Percentiles rank a stretch among this genome's conserved stretches.
Conservation (phyloP, 2,329 filamentous ascomycete genomes). For the Mariannaea sp. region DNA sequence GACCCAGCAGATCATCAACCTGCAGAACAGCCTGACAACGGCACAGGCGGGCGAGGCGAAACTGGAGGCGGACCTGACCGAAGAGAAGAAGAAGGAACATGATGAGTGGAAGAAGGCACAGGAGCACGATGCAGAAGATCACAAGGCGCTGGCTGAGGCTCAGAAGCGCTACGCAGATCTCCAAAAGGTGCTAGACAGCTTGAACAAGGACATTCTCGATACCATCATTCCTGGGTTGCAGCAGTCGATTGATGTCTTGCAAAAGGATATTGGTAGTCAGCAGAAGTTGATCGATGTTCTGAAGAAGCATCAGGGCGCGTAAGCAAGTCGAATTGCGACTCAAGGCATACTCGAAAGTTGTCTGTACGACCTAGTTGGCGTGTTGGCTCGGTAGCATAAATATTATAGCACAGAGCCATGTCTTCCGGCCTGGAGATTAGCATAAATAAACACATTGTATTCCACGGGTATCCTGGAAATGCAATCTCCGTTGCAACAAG, state of each 20-base stretch:
- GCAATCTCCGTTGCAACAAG: too few species aligned
- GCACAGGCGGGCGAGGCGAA: conserved; percentile 5
- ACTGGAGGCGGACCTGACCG: conserved; percentile 1
- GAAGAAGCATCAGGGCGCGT: conserved; percentile 7
- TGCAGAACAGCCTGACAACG: neutral
- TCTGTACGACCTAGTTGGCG: too few species aligned
- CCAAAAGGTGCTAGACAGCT: conserved; percentile 4
- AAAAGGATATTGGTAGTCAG: neutral
- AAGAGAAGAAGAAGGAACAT: conserved; percentile 13
- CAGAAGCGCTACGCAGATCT: neutral
- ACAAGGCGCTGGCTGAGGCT: conserved; percentile 13
- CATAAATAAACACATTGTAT: too few species aligned
- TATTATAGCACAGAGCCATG: too few species aligned
- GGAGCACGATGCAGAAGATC: conserved; percentile 7
- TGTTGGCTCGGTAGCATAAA: too few species aligned
- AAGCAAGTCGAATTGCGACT: too few species aligned
- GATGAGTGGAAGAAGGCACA: conserved; percentile 12
- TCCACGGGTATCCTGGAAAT: too few species aligned
- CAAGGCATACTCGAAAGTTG: too few species aligned
- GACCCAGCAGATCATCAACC: neutral
- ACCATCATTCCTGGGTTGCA: conserved; percentile 6
- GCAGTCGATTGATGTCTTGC: conserved; percentile 4
- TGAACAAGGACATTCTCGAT: conserved; percentile 1
- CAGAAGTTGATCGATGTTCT: neutral
- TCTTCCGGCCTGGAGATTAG: too few species aligned